A percentile compares a stretch with the other conserved stretches of the same genome.
phyloP scores from a whole-genome alignment of 2,329 filamentous ascomycete species.

The Hypoxylon sp. region DNA sequence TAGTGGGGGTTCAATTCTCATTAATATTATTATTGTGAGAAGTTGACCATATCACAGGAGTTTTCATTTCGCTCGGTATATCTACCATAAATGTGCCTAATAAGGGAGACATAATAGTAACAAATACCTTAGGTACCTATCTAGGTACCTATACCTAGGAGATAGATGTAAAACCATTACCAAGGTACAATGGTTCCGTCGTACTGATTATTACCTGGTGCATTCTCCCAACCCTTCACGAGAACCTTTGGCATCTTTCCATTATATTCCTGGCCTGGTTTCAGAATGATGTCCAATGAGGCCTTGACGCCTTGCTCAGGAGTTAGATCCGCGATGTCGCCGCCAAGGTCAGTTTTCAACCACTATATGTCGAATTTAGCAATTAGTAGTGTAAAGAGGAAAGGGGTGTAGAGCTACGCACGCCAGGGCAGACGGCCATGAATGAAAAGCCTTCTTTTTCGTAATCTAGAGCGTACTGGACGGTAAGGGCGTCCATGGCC shows the following conservation, averaged over 20 bases:
- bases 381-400: background rate
- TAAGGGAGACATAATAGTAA: too few relatives aligned
- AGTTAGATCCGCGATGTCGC: slow-evolving; percentile 58
- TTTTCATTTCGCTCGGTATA: too few relatives aligned
- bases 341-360: slow-evolving; percentile 63
- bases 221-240: slow-evolving; percentile 39
- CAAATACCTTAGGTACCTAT: too few relatives aligned
- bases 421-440: slow-evolving; percentile 62
- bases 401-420: slow-evolving; percentile 49
- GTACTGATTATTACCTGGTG: slow-evolving; percentile 20
- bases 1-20: too few relatives aligned
- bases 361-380: slow-evolving; percentile 54
- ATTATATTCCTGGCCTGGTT: slow-evolving; percentile 55
- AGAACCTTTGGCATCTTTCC: slow-evolving; percentile 51
- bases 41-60: too few relatives aligned
- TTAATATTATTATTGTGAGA: too few relatives aligned
- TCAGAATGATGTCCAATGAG: slow-evolving; percentile 57
- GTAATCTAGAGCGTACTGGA: slow-evolving; percentile 60
- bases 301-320: slow-evolving; percentile 59
- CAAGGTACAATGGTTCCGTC: slow-evolving; percentile 31
- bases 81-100: too few relatives aligned
- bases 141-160: too few relatives aligned
- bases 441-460: slow-evolving; percentile 61
- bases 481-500: slow-evolving; percentile 63
- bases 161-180: slow-evolving; percentile 2